A percentile compares a stretch with the other conserved stretches of the same genome.
Evolutionary conservation across 331 rosid species (phyloP).

Genomic region (Quercus phellos): DNA sequence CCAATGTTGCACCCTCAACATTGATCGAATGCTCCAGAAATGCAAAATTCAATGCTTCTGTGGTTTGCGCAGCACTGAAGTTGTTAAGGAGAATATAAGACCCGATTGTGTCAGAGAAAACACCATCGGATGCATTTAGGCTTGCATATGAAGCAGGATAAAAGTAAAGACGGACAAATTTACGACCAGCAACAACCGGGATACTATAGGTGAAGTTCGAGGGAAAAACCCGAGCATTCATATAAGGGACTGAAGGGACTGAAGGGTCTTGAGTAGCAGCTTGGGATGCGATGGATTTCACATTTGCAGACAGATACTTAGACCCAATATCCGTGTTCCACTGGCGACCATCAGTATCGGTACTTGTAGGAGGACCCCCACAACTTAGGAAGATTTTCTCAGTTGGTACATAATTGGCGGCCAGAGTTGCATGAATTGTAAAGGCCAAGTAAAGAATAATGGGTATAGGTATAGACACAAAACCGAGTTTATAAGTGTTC

Average conservation of each 20-base stretch:
- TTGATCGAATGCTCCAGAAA: conserved; percentile 52
- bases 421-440: conserved; percentile 31
- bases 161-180: conserved; percentile 67
- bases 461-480: conserved; percentile 8
- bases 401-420: conserved; percentile 51
- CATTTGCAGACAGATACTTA: conserved; percentile 32
- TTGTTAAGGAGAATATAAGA: conserved; percentile 61
- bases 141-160: conserved; percentile 56
- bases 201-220: conserved; percentile 57
- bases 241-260: conserved; percentile 58
- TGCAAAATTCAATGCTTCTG: conserved; percentile 55
- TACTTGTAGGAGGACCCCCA: conserved; percentile 56
- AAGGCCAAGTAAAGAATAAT: conserved; percentile 34
- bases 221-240: conserved; percentile 62
- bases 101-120: conserved; percentile 47
- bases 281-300: conserved; percentile 25
- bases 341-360: conserved; percentile 45
- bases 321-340: conserved; percentile 74
- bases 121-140: conserved; percentile 47
- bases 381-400: conserved; percentile 64
- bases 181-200: conserved; percentile 73
- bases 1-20: conserved; percentile 57
- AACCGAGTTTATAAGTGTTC: conserved; percentile 20
- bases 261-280: conserved; percentile 73
- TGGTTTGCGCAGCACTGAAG: conserved; percentile 65